These are phyloP conservation scores for Dryas alaskensis DNA, from an alignment of 306 rosid species.

Conservation along the genomic window DNA sequence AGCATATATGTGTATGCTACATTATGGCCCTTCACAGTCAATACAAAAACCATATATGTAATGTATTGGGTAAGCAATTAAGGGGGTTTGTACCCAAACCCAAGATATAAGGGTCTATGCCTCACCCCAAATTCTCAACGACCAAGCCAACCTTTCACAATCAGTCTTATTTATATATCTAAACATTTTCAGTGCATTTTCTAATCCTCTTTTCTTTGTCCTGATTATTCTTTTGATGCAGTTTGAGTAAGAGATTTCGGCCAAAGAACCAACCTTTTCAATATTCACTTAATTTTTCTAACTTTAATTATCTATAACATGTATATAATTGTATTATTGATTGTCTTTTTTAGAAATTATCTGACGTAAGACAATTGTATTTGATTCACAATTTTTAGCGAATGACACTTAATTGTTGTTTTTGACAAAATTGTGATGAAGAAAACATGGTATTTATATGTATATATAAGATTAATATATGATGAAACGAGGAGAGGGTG, in stretches of 20 bases:
- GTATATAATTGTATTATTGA: too few species aligned
- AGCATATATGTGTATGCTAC: too few species aligned
- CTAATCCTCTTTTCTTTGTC: constrained; percentile 18
- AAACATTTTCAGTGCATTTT: constrained; percentile 28
- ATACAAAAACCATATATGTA: too few species aligned
- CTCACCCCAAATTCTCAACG: background rate
- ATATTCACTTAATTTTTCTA: too few species aligned
- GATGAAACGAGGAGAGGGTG: constrained; percentile 3
- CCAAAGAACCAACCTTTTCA: constrained; percentile 16
- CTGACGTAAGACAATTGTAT: too few species aligned
- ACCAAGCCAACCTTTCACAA: background rate
- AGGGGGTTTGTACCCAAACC: background rate
- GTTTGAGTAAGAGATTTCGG: constrained; percentile 29
- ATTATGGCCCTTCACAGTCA: too few species aligned
- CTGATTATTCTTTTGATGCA: constrained; percentile 16
- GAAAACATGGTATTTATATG: background rate
- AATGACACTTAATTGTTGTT: too few species aligned
- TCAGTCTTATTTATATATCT: constrained; percentile 14
- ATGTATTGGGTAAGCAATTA: background rate
- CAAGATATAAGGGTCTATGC: background rate
- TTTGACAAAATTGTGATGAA: constrained; percentile 19
- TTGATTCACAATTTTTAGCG: too few species aligned
- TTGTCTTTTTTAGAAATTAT: too few species aligned
- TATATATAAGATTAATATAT: background rate
- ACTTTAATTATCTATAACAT: too few species aligned